Evolutionary conservation across 2,329 filamentous ascomycete genomes (phyloP), one percentile per base, ranked within the genome.

Genomic region (Stagonosporopsis rhizophila): DNA sequence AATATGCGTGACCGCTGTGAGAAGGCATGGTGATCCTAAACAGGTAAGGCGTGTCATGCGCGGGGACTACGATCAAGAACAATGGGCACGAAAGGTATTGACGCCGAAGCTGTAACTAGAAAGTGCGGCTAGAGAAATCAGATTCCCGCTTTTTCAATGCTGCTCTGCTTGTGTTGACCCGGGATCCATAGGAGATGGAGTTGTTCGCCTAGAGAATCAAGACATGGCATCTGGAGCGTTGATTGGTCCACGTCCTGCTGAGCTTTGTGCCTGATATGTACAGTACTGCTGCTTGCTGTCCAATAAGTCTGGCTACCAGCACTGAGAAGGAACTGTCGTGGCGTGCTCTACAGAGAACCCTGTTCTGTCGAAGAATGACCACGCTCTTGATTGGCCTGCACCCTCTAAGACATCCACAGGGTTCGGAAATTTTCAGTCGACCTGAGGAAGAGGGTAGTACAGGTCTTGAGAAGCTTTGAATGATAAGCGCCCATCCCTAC

Each of bases 201-300:
- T 22, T 9, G 12, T 27, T 22, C 28, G 68, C 62, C 58, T 59
- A 66, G 58, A 22, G 52, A 37, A 58, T 52, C 59, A 62, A 55
- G 52, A 67, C 40, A 59, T 48, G 62, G 57, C 51, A 61, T 69
- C 67, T 45, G 25, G 41, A 41, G 46, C 45, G 63, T 50, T 71
- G 62, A 75, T 75, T 75, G 72, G 73, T 61, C 50, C 40, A 49
- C 45, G 23, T 47, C 47, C 52, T 66, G 66, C 68, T 67, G 69
- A 64, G 66, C 61, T 65, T 47, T 66, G 69, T 74, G 57, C 65
- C 69, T 67, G 64, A 61, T 66, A 72, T 70, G 70, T 67, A 70
- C 64, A 66, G 58, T 68, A 60, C 64, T 68, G 65, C 61, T 63
- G 57, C 54, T 61, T 67, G 61, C 51, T 62, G 64, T 61, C 69